Evolutionary conservation across 75 land plant species (phyloP).

Genomic region (Pseudotsuga menziesii): DNA sequence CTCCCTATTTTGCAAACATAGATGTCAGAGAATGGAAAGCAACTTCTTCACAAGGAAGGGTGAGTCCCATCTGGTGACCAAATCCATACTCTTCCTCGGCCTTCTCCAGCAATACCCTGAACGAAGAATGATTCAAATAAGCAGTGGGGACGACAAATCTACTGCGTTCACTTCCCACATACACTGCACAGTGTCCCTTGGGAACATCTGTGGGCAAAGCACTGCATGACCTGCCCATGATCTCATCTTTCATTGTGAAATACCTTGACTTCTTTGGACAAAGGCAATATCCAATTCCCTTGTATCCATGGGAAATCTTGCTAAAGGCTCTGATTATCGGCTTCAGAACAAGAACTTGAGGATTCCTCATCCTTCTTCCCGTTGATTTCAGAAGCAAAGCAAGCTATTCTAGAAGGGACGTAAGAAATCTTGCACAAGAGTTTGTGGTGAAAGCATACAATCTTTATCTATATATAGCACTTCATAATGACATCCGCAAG

Average conservation of each 20-base stretch:
- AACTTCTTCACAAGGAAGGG: conserved; percentile 58
- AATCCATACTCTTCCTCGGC: conserved; percentile 75
- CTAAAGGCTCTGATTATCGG: background rate
- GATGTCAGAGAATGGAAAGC: conserved; percentile 4
- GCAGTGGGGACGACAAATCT: conserved; percentile 55
- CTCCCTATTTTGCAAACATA: background rate
- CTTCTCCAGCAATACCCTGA: conserved; percentile 37
- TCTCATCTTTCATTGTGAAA: background rate
- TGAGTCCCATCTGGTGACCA: conserved; percentile 39
- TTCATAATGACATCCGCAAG: no score
- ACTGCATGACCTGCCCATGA: background rate
- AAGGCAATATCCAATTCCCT: background rate
- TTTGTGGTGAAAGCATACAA: no score
- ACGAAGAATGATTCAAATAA: conserved; percentile 40
- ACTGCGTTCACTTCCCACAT: conserved; percentile 52
- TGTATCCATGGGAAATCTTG: background rate
- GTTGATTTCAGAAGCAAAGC: background rate
- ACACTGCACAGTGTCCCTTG: conserved; percentile 46
- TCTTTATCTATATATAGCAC: no score
- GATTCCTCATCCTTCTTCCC: background rate
- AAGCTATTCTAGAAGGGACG: no score
- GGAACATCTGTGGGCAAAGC: conserved; percentile 12
- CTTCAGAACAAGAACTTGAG: background rate
- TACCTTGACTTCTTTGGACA: background rate
- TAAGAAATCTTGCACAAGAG: background rate